Conservation (phyloP, 176 grass and related monocot species). For the Bothriochloa decipiens region DNA sequence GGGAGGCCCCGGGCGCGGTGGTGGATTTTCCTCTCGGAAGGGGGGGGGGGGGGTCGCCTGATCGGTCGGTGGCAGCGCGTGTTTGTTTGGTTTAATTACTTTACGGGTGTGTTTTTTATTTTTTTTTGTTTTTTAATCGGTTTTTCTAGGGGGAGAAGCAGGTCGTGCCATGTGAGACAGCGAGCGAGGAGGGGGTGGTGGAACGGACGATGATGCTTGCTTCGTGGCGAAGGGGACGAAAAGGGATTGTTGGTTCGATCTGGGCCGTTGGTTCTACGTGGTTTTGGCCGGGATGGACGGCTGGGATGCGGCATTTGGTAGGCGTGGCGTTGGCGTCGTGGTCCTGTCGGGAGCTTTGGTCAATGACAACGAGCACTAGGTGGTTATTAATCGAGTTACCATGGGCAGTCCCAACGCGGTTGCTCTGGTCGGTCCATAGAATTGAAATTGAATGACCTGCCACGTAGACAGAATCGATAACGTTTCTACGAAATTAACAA, state of each 20-base stretch:
- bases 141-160: neutral
- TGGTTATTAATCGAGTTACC: too few species aligned
- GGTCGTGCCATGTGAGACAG: conserved; percentile 23
- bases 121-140: conserved; percentile 21
- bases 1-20: conserved; percentile 31
- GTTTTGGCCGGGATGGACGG: neutral
- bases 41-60: conserved; percentile 27
- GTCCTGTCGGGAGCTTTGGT: too few species aligned
- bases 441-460: too few species aligned
- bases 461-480: too few species aligned
- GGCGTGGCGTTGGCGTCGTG: neutral
- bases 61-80: conserved; percentile 51
- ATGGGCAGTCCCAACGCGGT: too few species aligned
- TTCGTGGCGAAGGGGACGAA: conserved; percentile 21
- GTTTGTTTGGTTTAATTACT: conserved; percentile 38
- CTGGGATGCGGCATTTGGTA: neutral
- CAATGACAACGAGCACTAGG: too few species aligned
- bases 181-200: neutral
- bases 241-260: conserved; percentile 24
- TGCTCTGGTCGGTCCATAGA: too few species aligned
- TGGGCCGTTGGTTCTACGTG: neutral
- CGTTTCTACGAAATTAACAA: too few species aligned
- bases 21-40: conserved; percentile 27
- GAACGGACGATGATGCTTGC: conserved; percentile 18
- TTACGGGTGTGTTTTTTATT: conserved; percentile 29